Base-by-base conservation (phyloP, 2,329 filamentous ascomycete species). In the Paecilomyces niveus region DNA sequence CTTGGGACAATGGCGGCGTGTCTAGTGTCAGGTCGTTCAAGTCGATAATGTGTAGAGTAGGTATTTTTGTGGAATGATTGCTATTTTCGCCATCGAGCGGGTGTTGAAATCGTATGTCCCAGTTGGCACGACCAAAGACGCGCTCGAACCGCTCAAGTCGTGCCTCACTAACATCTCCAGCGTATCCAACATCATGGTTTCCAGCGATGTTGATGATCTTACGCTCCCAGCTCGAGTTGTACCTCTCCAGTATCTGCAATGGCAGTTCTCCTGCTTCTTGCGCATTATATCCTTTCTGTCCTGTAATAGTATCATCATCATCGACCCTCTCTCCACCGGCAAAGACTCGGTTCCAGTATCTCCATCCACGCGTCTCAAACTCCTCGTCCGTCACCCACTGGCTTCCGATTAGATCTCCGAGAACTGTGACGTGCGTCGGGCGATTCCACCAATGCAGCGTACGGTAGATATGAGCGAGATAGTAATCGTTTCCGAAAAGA, bases 141-240 rank as follows among this genome's bases (percentile, higher is more conserved):
- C 82, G 81, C 75, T 96, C 92, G 70, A 97, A 99, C 1, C 94
- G 84, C 29, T 84, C 79, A 57, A 97, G 80, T 3, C 92, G 85
- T 61, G 85, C 81, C n/a, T 81, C 76, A 49, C 88, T 91, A 61
- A 97, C 82, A 72, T 99, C 94, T 2, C 94, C 94, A 0, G 92
- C 91, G 71, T 99, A 99, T 33, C 94, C 94, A 68, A 99, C 87
- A 72, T 99, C 94, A 71, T 99, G 94, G 69, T 99, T 99, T 1
- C 94, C 94, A 0, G 87, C 92, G 26, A 97, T 85, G 65, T 96
- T 95, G 71, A 99, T 91, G 62, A 97, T 81, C 57, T 89, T 84
- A 49, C 79, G 82, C n/a, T 80, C 75, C 94, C 94, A 97, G 2
- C 74, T 73, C 5, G 78, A 74, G 6, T 75, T 73, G 59, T 83